Percentiles rank a stretch among this genome's conserved stretches.
Conservation (phyloP, 2,329 filamentous ascomycete species). For the Gyromitra esculenta region DNA sequence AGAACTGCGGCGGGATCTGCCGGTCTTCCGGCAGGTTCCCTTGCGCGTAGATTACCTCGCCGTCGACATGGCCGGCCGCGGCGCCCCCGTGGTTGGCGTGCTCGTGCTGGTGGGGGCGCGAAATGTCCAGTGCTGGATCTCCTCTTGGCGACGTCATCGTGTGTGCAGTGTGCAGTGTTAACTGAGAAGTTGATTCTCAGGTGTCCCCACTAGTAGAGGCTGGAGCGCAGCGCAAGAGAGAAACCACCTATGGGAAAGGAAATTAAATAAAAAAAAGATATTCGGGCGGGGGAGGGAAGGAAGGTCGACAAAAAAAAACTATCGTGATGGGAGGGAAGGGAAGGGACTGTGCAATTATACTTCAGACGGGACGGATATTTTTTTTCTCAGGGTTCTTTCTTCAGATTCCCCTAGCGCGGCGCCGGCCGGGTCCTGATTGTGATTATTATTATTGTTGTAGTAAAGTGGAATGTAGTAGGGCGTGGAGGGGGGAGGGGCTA, state of each 20-base stretch:
- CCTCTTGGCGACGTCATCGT: not conserved
- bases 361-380: not conserved
- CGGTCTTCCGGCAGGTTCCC: slow-evolving; percentile 61
- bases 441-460: not conserved
- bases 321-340: not conserved
- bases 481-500: not conserved
- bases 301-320: not conserved
- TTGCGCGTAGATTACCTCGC: slow-evolving; percentile 65
- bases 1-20: slow-evolving; percentile 62
- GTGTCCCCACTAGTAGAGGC: slow-evolving; percentile 35
- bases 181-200: not conserved
- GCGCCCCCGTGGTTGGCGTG: slow-evolving; percentile 63
- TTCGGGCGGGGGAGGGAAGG: not conserved
- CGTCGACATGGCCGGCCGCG: slow-evolving; percentile 58
- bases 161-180: not conserved
- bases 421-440: slow-evolving; percentile 19
- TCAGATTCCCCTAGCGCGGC: slow-evolving; percentile 16
- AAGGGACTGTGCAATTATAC: slow-evolving; percentile 17
- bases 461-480: not conserved
- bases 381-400: not conserved
- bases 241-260: not conserved
- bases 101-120: slow-evolving; percentile 64
- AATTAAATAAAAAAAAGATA: not conserved
- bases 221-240: no score
- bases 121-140: slow-evolving; percentile 60